Evolutionary conservation across 73 alveolate species (phyloP), one percentile per base, ranked within the genome.

Genomic region (Paramecium pentaurelia): DNA sequence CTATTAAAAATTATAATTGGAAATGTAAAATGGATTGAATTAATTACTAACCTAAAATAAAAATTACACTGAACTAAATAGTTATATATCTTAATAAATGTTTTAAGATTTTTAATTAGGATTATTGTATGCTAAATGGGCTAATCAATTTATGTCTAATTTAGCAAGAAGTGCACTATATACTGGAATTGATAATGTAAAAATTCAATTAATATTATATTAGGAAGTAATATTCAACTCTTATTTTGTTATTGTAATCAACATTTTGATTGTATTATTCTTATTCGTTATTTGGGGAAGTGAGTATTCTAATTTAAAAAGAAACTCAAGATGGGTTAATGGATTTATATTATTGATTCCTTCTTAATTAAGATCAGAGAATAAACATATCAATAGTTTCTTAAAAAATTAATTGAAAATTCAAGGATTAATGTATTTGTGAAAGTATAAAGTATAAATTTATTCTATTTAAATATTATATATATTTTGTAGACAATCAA

Each of bases 261-360:
- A 64, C 7, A n/a, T 87, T 11, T 25, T 77, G 20, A 87, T 87
- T 20, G 49, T 64, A 12, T 25, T 28, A 70, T 87, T 87, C 59
- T 87, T 87, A 28, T 25, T 87, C n/a, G 71, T 87, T 16, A 27
- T 87, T 20, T 87, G 93, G 93, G 54, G 84, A 9, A 87, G 86
- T 27, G 93, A 64, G 22, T 87, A 37, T 58, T 60, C 73, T n/a
- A 64, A 32, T 37, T 87, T 87, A 51, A 87, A 87, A 60, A 87
- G 93, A 60, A 77, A 87, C 22, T 87, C 93, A 60, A 87, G 93
- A 87, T 87, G 93, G 93, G 93, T 87, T 1, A 87, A 87, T 87
- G 93, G 93, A 2, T 87, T 87, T 87, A 87, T 87, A 18, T 54
- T 87, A 59, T 58, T 87, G n/a, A 87, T 87, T 7, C 93, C 93